A percentile compares a stretch with the other conserved stretches of the same genome.
These are phyloP conservation scores for Coemansia sp. DNA, from an alignment of 192 early-diverging fungal species.

Conservation along the genomic window DNA sequence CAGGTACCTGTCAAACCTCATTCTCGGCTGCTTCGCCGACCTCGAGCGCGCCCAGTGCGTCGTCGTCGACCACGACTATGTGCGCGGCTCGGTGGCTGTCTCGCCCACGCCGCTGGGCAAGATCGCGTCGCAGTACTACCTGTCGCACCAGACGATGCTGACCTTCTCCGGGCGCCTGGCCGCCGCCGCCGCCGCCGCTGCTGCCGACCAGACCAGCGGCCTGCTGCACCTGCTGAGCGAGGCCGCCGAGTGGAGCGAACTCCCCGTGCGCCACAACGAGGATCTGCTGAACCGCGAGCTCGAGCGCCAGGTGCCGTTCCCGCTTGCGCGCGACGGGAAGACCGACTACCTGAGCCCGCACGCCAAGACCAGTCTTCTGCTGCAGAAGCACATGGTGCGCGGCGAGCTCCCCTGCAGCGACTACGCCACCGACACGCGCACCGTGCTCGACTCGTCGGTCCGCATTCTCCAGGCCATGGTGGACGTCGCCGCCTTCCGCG, in stretches of 20 bases:
- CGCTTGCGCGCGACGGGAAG: constrained; percentile 48
- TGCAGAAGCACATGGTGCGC: constrained; percentile 88
- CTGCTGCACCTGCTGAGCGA: constrained; percentile 80
- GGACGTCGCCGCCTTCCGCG: constrained; percentile 76
- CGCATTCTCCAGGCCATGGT: constrained; percentile 95
- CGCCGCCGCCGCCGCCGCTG: constrained; percentile 17
- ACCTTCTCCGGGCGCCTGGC: constrained; percentile 65
- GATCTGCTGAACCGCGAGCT: constrained; percentile 86
- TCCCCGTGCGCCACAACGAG: constrained; percentile 95
- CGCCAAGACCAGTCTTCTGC: constrained; percentile 84
- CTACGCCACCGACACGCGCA: constrained; percentile 87
- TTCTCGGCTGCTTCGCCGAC: constrained; percentile 70
- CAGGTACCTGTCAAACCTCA: constrained; percentile 75
- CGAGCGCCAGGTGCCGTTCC: constrained; percentile 69
- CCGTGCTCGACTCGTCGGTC: constrained; percentile 89
- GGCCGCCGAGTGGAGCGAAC: constrained; percentile 83
- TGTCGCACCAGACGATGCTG: constrained; percentile 78
- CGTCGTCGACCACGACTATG: constrained; percentile 51
- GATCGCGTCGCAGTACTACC: constrained; percentile 92
- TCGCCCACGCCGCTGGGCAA: constrained; percentile 72
- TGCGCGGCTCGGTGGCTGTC: constrained; percentile 38
- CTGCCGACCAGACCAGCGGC: constrained; percentile 57
- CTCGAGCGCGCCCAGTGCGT: constrained; percentile 75
- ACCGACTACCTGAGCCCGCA: constrained; percentile 81
- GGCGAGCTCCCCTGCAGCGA: constrained; percentile 82